phyloP scores from a whole-genome alignment of 2,329 filamentous ascomycete species.

The Fonsecaea erecta region DNA sequence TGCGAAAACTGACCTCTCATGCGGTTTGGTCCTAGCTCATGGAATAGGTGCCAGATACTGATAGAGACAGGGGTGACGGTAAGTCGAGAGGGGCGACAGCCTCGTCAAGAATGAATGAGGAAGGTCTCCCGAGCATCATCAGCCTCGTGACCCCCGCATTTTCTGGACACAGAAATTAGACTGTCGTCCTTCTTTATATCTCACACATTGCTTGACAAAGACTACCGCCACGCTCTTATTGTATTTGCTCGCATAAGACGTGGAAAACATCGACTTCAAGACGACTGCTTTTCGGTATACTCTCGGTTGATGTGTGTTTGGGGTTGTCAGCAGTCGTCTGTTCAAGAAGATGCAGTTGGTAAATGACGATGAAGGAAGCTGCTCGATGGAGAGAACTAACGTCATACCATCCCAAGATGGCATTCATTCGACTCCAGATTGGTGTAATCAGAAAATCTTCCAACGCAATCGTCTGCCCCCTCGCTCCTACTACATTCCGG shows the following conservation, averaged over 20 bases:
- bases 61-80: too few species aligned
- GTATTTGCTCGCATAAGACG: background rate
- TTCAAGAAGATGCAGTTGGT: conserved; percentile 19
- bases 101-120: background rate
- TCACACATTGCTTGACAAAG: too few species aligned
- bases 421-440: conserved; percentile 12
- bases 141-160: conserved; percentile 12
- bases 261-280: background rate
- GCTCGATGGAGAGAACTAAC: conserved; percentile 5
- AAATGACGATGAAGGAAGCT: conserved; percentile 2
- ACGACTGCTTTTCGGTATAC: background rate
- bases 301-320: background rate
- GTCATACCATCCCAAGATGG: background rate
- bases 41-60: too few species aligned
- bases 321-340: background rate
- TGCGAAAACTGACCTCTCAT: background rate
- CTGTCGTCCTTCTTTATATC: background rate
- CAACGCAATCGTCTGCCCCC: conserved; percentile 59
- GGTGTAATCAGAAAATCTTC: conserved; percentile 54
- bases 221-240: background rate
- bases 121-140: conserved; percentile 7
- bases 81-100: background rate
- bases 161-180: background rate
- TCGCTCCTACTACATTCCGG: conserved; percentile 59
- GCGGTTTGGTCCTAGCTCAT: background rate